A percentile compares a stretch with the other conserved stretches of the same genome.
Conservation (phyloP, 148 eudicot genomes). For the Camellia japonica region DNA sequence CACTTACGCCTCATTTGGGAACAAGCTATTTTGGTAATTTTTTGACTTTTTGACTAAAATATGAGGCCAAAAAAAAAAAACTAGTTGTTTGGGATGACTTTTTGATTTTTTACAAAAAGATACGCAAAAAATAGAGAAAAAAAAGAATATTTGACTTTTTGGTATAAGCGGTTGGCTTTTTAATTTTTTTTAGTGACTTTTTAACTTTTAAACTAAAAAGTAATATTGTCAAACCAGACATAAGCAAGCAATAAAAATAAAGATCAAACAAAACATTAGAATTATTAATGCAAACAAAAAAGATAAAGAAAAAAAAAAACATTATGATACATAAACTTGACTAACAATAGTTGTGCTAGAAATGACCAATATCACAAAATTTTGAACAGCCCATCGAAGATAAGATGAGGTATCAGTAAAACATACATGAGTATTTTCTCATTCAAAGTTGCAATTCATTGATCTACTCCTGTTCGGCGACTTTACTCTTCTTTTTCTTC, state of each 20-base stretch:
- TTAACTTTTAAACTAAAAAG: too few relatives aligned
- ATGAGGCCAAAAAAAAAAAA: too few relatives aligned
- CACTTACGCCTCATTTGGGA: neutral
- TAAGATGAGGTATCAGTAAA: constrained; percentile 1
- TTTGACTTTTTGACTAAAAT: too few relatives aligned
- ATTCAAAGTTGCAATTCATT: neutral
- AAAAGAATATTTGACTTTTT: too few relatives aligned
- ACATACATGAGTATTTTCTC: neutral
- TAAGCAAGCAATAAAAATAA: neutral
- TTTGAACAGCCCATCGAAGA: neutral
- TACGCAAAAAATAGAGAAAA: too few relatives aligned
- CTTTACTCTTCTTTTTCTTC: constrained; percentile 66
- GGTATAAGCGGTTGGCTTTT: too few relatives aligned
- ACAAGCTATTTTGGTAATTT: too few relatives aligned
- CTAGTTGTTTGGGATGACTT: too few relatives aligned
- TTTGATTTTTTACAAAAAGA: too few relatives aligned
- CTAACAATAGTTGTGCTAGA: neutral
- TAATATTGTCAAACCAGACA: too few relatives aligned
- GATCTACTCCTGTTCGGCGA: constrained; percentile 38
- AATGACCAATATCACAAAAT: constrained; percentile 4
- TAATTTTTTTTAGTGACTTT: too few relatives aligned
- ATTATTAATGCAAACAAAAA: neutral
- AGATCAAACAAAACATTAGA: neutral
- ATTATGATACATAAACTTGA: neutral
- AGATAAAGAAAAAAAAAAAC: neutral